Evolutionary conservation across 345 rosid genomes (phyloP).

Genomic region (Acer saccharum): DNA sequence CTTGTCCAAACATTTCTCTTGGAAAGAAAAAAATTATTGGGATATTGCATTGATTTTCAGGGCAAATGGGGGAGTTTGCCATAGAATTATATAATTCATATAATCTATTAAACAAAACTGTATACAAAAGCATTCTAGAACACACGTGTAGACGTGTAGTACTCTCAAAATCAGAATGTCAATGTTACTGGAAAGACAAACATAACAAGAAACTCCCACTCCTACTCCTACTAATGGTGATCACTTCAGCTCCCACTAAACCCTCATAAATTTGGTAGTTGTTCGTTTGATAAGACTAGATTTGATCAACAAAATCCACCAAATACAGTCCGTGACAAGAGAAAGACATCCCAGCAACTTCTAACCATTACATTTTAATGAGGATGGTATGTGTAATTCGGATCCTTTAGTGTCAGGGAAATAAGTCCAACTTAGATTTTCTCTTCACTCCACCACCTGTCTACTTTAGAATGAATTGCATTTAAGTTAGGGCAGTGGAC

Average conservation of each 20-base stretch:
- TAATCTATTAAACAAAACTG: no score
- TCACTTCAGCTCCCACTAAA: conserved; percentile 24
- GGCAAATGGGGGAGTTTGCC: no score
- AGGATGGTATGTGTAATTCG: no score
- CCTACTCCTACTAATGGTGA: conserved; percentile 3
- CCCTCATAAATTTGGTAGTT: conserved; percentile 44
- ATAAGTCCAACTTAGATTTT: neutral
- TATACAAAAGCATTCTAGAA: no score
- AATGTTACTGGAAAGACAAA: no score
- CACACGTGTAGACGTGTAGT: no score
- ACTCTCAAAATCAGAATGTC: no score
- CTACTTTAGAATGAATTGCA: conserved; percentile 20
- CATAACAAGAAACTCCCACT: no score
- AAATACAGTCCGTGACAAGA: neutral
- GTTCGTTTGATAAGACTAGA: conserved; percentile 11
- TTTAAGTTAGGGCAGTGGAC: conserved; percentile 36
- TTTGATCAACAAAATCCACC: conserved; percentile 14
- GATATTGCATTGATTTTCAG: no score
- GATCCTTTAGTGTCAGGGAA: neutral
- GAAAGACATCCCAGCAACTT: neutral
- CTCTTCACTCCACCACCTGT: conserved; percentile 19
- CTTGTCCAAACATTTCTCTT: no score
- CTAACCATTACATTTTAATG: neutral
- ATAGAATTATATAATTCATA: no score
- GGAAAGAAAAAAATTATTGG: no score